Evolutionary conservation across 2,329 filamentous ascomycete species (phyloP), one percentile per base, ranked within the genome.

Genomic region (Conoideocrella luteorostrata): DNA sequence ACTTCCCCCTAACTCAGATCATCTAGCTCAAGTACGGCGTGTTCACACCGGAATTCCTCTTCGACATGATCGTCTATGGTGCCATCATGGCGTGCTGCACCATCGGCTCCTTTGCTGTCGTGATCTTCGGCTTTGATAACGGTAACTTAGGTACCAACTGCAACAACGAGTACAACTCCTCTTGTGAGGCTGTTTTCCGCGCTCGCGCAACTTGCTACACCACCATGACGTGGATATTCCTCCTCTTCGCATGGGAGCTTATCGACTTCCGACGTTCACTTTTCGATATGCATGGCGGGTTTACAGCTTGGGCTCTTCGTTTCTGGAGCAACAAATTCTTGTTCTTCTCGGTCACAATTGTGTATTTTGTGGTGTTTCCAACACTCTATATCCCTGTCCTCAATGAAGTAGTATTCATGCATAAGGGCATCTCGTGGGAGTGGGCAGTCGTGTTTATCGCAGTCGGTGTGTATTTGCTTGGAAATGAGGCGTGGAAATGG

Each of bases 181-280:
- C 63, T 3, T 84, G 79, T 56, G 71, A 77, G 30, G 67, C 68
- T 0, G 77, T 82, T 10, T 84, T 82, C 65, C 73, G 74, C 4
- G 81, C 82, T 1, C 76, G 82, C 4, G 78, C 80, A 1, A 84
- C 82, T 2, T 78, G 74, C 32, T 86, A 84, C 54, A 78, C 78
- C 7, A 78, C 73, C 50, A 71, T 86, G 54, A 84, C 80, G 3
- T 86, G 81, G 80, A 78, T 77, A 47, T 80, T 81, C 5, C 68
- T 85, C 9, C 77, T 86, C 64, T 71, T 84, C 30, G 81, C 81
- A 1, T 86, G 82, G 82, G 80, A 85, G 54, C 77, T 84, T 61
- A 72, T 83, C 43, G 71, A 84, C 52, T 71, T 78, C 56, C 77
- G 82, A 11, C 75, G 79, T 18, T 80, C 76, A 5, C 80, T 86